Conservation (phyloP, 345 rosid genomes). For the Anastatica hierochuntica region DNA sequence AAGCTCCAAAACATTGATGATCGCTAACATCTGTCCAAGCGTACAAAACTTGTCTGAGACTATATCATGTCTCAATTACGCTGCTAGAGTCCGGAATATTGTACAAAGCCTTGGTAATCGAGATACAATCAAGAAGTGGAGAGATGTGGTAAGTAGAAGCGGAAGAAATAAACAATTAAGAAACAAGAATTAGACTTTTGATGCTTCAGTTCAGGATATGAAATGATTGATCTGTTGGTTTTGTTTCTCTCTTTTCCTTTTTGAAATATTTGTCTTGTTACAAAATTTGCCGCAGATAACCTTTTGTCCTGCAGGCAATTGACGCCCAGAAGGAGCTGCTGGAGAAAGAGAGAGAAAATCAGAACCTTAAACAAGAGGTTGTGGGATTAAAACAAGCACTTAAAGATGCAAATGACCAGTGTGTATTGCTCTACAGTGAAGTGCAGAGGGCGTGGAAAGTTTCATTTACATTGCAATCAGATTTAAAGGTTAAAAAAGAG, state of each 20-base stretch:
- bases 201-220: too few species aligned
- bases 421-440: too few species aligned
- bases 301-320: constrained; percentile 57
- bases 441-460: too few species aligned
- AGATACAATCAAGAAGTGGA: constrained; percentile 92
- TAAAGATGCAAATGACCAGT: constrained; percentile 84
- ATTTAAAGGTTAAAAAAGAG: too few species aligned
- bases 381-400: constrained; percentile 59
- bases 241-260: not conserved
- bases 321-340: constrained; percentile 77
- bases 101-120: constrained; percentile 60
- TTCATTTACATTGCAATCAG: too few species aligned
- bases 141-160: constrained; percentile 52
- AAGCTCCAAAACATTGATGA: constrained; percentile 74
- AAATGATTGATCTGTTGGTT: too few species aligned
- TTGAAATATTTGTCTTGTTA: too few species aligned
- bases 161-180: too few species aligned
- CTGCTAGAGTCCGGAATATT: constrained; percentile 79
- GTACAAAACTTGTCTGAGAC: constrained; percentile 59
- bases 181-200: too few species aligned
- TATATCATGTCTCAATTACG: constrained; percentile 62
- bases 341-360: constrained; percentile 79
- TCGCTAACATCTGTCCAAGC: constrained; percentile 64
- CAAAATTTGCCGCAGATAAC: not conserved
- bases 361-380: constrained; percentile 72